A percentile compares a stretch with the other conserved stretches of the same genome.
Conservation (phyloP, 1,284 basidiomycete genomes). For the Inonotus obliquus region DNA sequence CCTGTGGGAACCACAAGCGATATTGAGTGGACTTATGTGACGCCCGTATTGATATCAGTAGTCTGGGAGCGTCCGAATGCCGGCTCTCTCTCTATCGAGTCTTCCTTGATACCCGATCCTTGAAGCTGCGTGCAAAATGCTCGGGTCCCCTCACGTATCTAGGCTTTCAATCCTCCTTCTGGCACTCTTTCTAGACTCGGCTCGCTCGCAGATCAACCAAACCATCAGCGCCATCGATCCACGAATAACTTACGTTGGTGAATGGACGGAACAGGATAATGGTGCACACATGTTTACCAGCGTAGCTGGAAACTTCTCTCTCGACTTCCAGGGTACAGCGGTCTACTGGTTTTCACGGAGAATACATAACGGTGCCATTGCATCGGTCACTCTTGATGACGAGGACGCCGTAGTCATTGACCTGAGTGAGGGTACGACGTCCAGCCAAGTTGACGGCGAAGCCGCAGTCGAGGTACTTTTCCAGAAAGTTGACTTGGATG, state of each 20-base stretch:
- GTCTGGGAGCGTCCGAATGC: too few relatives aligned
- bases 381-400: background rate
- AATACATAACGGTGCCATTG: background rate
- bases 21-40: too few relatives aligned
- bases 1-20: too few relatives aligned
- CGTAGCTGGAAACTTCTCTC: background rate
- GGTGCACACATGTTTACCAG: constrained; percentile 2
- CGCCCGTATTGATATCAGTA: too few relatives aligned
- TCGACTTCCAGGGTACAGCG: constrained; percentile 1
- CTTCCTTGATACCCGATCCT: too few relatives aligned
- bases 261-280: constrained; percentile 5
- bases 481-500: background rate
- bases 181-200: background rate
- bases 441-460: too few relatives aligned
- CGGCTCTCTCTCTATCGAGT: too few relatives aligned
- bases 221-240: constrained; percentile 5
- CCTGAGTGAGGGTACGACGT: background rate
- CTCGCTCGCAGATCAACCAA: background rate
- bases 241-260: constrained; percentile 7
- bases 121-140: too few relatives aligned
- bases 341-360: constrained; percentile 5
- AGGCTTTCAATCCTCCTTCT: background rate
- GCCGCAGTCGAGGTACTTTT: background rate
- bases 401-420: background rate
- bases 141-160: too few relatives aligned